Conservation (phyloP, 345 rosid genomes). For the Salix dunnii region DNA sequence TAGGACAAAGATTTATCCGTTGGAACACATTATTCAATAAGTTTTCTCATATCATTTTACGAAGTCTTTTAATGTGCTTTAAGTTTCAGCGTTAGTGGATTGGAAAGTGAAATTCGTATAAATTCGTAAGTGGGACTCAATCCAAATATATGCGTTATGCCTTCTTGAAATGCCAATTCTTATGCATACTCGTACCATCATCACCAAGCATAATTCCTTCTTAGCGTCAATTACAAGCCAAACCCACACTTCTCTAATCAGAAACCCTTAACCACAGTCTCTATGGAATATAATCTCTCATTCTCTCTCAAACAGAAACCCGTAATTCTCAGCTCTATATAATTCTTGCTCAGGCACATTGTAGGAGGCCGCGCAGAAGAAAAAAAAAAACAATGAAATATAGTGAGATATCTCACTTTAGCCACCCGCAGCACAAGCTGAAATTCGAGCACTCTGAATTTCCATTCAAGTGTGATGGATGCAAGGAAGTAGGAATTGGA, state of each 20-base stretch:
- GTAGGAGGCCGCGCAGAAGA: background rate
- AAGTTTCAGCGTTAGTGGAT: background rate
- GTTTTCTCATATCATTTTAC: background rate
- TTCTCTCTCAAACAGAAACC: background rate
- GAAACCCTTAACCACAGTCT: background rate
- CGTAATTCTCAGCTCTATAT: background rate
- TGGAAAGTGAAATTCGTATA: conserved; percentile 38
- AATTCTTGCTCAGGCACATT: conserved; percentile 1
- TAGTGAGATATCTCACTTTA: conserved; percentile 63
- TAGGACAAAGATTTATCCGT: background rate
- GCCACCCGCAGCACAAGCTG: conserved; percentile 74
- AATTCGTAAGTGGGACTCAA: conserved; percentile 35
- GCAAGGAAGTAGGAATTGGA: conserved; percentile 91
- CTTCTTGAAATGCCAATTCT: conserved; percentile 24
- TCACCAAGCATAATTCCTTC: conserved; percentile 47
- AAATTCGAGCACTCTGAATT: conserved; percentile 54
- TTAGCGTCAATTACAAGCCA: conserved; percentile 46
- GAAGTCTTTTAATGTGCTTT: background rate
- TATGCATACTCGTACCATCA: conserved; percentile 33
- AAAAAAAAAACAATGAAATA: conserved; percentile 48
- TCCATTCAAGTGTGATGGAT: conserved; percentile 93
- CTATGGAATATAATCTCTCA: background rate
- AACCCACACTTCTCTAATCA: background rate
- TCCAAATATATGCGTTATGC: conserved; percentile 25
- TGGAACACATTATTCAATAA: background rate